Evolutionary conservation across 2,329 filamentous ascomycete genomes (phyloP), one percentile per base, ranked within the genome.

Genomic region (Trichophyton schoenleinii): DNA sequence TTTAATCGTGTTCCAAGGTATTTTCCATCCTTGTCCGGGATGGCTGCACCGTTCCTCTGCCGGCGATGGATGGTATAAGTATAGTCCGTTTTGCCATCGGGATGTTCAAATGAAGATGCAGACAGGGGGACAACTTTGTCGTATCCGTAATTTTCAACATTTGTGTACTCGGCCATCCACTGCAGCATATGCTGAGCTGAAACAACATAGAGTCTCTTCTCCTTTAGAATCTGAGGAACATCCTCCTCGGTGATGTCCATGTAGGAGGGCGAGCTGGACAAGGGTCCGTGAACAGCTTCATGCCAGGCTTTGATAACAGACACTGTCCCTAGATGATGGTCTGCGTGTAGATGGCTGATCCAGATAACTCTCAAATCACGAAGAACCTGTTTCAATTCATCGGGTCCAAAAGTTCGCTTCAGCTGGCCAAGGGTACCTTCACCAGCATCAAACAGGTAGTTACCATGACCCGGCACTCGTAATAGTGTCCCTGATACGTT

Each of bases 271-370:
- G 66, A 66, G 18, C 77, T 63, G 13, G 72, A 68, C 8, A 65
- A 64, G 31, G 61, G 49, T 13, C 70, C 71, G 66, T 83, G 81
- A 20, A 79, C 79, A 49, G 85, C 80, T 60, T 78, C 68, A 66
- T 89, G 84, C 89, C 91, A 96, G 4, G 88, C 88, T 68, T 83
- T 86, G 69, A 97, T 83, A n/a, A 97, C 78, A 4, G 85, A 83
- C n/a, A 83, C 80, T 0, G 85, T 88, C 31, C 94, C 94, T 20
- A 99, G 81, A 70, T 97, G 94, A 74, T 99, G 94, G 75, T 99
- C 94, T 3, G 94, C 94, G 73, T 99, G 94, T 64, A 95, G 79
- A 75, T 99, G 94, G 72, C 89, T 95, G 74, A 99, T 94, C 84
- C 90, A 95, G 64, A 99, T 86, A 66, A 85, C 83, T 60, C 86